Percentiles rank a stretch among this genome's conserved stretches.
Conservation (phyloP, 345 rosid genomes). For the thale cress (Arabidopsis thaliana) region TAIR10.1 NC_003074.8:2152001-2152500, state of each 20-base stretch:
- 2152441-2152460: conserved; percentile 92
- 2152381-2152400: background rate
- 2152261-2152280: conserved; percentile 57
- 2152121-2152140: conserved; percentile 54
- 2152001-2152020: background rate
- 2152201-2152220: conserved; percentile 80
- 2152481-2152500: conserved; percentile 99
- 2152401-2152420: conserved; percentile 57
- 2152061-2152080: background rate
- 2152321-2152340: conserved; percentile 57
- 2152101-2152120: conserved; percentile 52
- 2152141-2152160: conserved; percentile 74
- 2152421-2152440: conserved; percentile 90
- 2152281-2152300: conserved; percentile 95
- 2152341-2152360: conserved; percentile 9
- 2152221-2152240: conserved; percentile 62
- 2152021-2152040: conserved; percentile 8
- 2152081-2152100: background rate
- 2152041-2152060: background rate
- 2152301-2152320: conserved; percentile 98
- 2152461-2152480: conserved; percentile 96
- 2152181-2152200: conserved; percentile 56
- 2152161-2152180: conserved; percentile 59
- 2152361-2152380: background rate
- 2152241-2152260: conserved; percentile 58